Evolutionary conservation across 2,329 filamentous ascomycete genomes (phyloP).

Genomic region (Ustulina deusta): DNA sequence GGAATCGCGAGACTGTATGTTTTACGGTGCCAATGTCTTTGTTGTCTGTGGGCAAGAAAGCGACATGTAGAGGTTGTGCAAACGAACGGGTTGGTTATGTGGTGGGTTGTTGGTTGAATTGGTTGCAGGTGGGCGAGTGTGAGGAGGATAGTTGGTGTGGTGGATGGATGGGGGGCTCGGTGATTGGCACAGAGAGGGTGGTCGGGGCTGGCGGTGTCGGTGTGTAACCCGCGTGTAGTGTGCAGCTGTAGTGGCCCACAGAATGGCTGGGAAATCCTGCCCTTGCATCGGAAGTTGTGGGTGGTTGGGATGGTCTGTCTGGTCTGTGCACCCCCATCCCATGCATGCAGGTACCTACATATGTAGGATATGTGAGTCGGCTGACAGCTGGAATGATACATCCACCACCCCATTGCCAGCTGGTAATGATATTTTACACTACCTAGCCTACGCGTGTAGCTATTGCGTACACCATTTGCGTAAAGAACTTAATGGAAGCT

Average conservation of each 20-base stretch:
- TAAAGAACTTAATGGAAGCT: too few relatives aligned
- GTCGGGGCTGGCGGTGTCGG: constrained; percentile 30
- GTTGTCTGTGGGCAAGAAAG: not conserved
- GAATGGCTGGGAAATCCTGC: constrained; percentile 33
- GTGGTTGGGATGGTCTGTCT: constrained; percentile 37
- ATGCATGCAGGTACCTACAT: not conserved
- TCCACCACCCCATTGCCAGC: not conserved
- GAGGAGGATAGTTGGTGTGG: constrained; percentile 15
- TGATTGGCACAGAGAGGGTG: constrained; percentile 32
- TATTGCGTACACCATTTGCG: too few relatives aligned
- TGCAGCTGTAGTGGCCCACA: not conserved
- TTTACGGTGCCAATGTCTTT: not conserved
- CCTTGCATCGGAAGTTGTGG: constrained; percentile 30
- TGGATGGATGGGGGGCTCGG: constrained; percentile 12
- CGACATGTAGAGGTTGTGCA: constrained; percentile 10
- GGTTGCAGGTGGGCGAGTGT: constrained; percentile 17
- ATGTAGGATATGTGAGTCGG: not conserved
- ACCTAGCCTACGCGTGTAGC: too few relatives aligned
- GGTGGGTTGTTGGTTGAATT: constrained; percentile 12
- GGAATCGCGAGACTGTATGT: not conserved
- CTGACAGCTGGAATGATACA: constrained; percentile 6
- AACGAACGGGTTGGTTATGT: constrained; percentile 27
- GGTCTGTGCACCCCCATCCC: constrained; percentile 23
- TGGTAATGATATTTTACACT: not conserved
- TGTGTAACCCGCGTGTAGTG: constrained; percentile 24